Evolutionary conservation across 2,329 filamentous ascomycete genomes (phyloP).

Genomic region (Cordyceps fumosorosea): DNA sequence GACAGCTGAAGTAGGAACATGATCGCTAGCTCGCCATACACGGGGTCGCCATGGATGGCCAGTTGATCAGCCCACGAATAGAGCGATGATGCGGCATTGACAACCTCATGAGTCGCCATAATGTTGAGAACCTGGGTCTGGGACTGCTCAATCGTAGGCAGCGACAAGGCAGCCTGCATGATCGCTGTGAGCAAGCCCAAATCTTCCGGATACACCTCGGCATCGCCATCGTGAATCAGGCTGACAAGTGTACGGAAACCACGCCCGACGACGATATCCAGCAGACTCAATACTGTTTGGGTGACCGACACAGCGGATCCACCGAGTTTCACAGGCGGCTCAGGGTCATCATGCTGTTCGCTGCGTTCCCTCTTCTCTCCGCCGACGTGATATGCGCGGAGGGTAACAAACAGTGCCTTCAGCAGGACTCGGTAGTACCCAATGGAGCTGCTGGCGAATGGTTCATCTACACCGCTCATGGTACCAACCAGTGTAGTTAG

Average conservation of each 20-base stretch:
- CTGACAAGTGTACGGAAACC: slow-evolving; percentile 78
- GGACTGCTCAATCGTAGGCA: slow-evolving; percentile 68
- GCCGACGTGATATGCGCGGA: slow-evolving; percentile 55
- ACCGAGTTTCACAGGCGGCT: slow-evolving; percentile 28
- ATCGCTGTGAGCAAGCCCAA: slow-evolving; percentile 83
- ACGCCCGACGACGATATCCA: slow-evolving; percentile 70
- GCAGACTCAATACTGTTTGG: slow-evolving; percentile 67
- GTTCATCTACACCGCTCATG: slow-evolving; percentile 47
- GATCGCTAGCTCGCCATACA: slow-evolving; percentile 89
- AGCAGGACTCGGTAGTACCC: slow-evolving; percentile 78
- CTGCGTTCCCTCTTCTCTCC: not conserved
- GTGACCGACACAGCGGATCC: slow-evolving; percentile 39
- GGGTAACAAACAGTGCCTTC: slow-evolving; percentile 74
- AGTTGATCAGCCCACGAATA: slow-evolving; percentile 93
- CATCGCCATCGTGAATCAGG: slow-evolving; percentile 70
- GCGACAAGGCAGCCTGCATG: slow-evolving; percentile 72
- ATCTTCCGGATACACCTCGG: slow-evolving; percentile 62
- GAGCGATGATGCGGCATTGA: slow-evolving; percentile 76
- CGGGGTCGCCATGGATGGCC: slow-evolving; percentile 68
- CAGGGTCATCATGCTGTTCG: slow-evolving; percentile 15
- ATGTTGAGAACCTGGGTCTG: slow-evolving; percentile 65
- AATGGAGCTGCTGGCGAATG: slow-evolving; percentile 45
- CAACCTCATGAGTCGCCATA: slow-evolving; percentile 62
- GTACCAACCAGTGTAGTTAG: slow-evolving; percentile 45
- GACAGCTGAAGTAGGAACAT: slow-evolving; percentile 86